A percentile compares a stretch with the other conserved stretches of the same genome.
Evolutionary conservation across 768 basidiomycete species (phyloP).

Genomic region (Phanerochaete sordida): DNA sequence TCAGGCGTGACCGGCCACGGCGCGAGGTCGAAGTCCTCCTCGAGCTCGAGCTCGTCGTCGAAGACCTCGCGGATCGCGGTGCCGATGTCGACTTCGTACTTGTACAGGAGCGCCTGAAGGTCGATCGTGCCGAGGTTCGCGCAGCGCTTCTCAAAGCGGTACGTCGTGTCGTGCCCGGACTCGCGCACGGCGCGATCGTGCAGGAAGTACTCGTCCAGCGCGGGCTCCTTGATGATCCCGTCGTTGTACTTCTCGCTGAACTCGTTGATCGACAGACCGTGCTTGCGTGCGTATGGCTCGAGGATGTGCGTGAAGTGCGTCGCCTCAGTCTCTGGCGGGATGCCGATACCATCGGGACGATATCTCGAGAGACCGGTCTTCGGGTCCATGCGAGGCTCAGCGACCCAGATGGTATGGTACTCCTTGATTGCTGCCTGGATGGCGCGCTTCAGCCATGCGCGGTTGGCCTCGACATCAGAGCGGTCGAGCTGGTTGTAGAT

Average conservation of each 20-base stretch:
- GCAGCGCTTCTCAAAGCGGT: conserved; percentile 96
- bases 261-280: conserved; percentile 90
- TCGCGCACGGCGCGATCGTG: conserved; percentile 97
- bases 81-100: conserved; percentile 99
- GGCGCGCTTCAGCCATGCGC: conserved; percentile 89
- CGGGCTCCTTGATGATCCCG: conserved; percentile 77
- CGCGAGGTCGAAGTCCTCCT: conserved; percentile 87
- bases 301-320: conserved; percentile 97
- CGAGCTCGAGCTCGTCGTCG: conserved; percentile 86
- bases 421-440: conserved; percentile 99
- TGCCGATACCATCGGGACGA: conserved; percentile 90
- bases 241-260: conserved; percentile 97
- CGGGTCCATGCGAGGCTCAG: conserved; percentile 90
- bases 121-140: conserved; percentile 97
- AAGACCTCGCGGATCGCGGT: conserved; percentile 96
- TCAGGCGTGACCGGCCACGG: conserved; percentile 86
- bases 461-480: conserved; percentile 74
- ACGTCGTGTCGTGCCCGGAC: conserved; percentile 94
- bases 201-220: conserved; percentile 94
- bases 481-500: conserved; percentile 96
- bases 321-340: conserved; percentile 98
- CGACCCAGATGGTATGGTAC: conserved; percentile 97
- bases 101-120: conserved; percentile 92
- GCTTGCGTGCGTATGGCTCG: conserved; percentile 90
- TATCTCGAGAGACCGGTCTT: conserved; percentile 94